These are phyloP conservation scores for Scedosporium aurantiacum DNA, from an alignment of 2,329 filamentous ascomycete genomes.

Conservation along the genomic window DNA sequence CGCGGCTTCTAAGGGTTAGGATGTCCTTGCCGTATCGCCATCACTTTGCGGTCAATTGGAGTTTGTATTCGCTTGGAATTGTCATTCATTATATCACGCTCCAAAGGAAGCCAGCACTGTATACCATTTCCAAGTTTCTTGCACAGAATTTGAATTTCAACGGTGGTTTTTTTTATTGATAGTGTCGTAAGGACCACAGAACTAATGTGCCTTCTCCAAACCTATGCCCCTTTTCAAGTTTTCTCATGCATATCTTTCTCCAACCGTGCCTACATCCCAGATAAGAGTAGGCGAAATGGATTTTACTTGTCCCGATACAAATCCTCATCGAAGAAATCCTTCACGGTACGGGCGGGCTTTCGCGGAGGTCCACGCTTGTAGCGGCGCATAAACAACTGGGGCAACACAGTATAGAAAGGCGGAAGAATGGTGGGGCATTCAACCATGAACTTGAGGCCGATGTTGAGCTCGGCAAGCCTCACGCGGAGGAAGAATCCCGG, in stretches of 20 bases:
- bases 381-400: conserved; percentile 56
- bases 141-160: background rate
- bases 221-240: no score
- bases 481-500: conserved; percentile 54
- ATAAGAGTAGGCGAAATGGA: no score
- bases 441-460: conserved; percentile 57
- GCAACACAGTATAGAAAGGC: conserved; percentile 53
- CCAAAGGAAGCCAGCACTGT: background rate
- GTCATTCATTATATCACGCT: background rate
- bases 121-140: background rate
- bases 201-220: no score
- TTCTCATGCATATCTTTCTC: no score
- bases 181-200: no score
- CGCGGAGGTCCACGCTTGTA: conserved; percentile 47
- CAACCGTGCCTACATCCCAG: no score
- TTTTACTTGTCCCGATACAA: background rate
- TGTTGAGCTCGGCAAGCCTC: conserved; percentile 44
- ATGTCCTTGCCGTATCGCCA: background rate
- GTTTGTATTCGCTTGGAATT: background rate
- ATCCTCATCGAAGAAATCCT: background rate
- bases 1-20: no score
- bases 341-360: conserved; percentile 32
- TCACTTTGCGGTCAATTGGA: background rate
- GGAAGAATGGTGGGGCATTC: conserved; percentile 42
- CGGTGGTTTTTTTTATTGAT: no score